Conservation (phyloP, 768 basidiomycete genomes). For the Pleurotus platypus region DNA sequence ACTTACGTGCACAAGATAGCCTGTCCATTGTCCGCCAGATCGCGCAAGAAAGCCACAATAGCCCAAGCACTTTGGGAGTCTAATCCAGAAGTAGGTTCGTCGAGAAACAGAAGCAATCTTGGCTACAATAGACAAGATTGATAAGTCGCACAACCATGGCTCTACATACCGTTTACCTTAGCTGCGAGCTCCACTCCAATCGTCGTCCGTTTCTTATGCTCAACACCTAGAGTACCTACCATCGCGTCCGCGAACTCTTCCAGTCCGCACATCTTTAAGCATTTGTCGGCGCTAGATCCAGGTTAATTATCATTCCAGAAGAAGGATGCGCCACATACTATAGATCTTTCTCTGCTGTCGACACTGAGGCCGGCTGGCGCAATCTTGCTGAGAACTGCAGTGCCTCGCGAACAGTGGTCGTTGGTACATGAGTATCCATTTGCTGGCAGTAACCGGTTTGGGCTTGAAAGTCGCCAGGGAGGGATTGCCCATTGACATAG, state of each 20-base stretch:
- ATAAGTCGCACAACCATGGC: not conserved
- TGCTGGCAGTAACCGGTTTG: slow-evolving; percentile 87
- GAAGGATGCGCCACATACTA: slow-evolving; percentile 47
- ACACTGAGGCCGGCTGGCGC: slow-evolving; percentile 66
- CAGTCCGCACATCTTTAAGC: slow-evolving; percentile 64
- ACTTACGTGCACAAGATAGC: slow-evolving; percentile 82
- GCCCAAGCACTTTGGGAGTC: slow-evolving; percentile 88
- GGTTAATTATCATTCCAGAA: not conserved
- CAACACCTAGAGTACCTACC: slow-evolving; percentile 49
- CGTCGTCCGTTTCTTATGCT: slow-evolving; percentile 64
- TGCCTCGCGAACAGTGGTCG: slow-evolving; percentile 77
- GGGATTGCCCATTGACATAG: slow-evolving; percentile 50
- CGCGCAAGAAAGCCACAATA: slow-evolving; percentile 68
- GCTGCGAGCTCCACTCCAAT: slow-evolving; percentile 74
- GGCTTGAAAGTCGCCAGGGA: slow-evolving; percentile 57
- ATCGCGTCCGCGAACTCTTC: slow-evolving; percentile 59
- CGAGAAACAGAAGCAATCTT: slow-evolving; percentile 75
- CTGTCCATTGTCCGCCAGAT: slow-evolving; percentile 78
- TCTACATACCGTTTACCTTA: slow-evolving; percentile 36
- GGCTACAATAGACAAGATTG: slow-evolving; percentile 35
- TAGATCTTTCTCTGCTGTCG: slow-evolving; percentile 69
- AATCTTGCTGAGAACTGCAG: slow-evolving; percentile 75
- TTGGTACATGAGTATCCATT: slow-evolving; percentile 74
- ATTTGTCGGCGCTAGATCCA: slow-evolving; percentile 33
- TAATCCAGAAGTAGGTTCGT: slow-evolving; percentile 86